Evolutionary conservation across 805 yeast species (phyloP).

Genomic region (Groenewaldozyma tartarivorans): DNA sequence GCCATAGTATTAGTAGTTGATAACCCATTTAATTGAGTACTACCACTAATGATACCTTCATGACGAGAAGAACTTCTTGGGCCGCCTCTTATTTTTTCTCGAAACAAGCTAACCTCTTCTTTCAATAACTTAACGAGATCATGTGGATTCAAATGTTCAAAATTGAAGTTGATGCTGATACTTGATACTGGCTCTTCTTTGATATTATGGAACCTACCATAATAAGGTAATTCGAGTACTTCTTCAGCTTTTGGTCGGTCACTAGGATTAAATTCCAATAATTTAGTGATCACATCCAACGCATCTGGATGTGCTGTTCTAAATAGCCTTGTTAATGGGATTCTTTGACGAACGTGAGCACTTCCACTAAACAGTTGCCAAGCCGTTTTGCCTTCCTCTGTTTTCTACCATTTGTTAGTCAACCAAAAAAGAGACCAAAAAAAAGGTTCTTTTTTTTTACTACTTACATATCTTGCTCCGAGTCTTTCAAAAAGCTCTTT

Average conservation of each 20-base stretch:
- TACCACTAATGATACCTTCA: background rate
- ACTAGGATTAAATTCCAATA: constrained; percentile 58
- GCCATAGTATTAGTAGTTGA: too few relatives aligned
- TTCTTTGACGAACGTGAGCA: background rate
- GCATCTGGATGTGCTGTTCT: constrained; percentile 27
- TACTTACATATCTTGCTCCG: background rate
- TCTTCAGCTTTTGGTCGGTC: constrained; percentile 45
- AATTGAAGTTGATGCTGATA: constrained; percentile 53
- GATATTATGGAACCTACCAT: constrained; percentile 42
- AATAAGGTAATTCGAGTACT: constrained; percentile 49
- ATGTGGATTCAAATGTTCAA: constrained; percentile 34
- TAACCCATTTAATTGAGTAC: too few relatives aligned
- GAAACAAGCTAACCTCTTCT: constrained; percentile 13
- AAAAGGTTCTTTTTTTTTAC: background rate
- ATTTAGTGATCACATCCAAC: constrained; percentile 37
- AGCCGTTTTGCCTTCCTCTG: background rate
- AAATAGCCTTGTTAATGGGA: background rate
- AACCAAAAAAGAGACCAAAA: background rate
- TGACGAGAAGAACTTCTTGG: background rate
- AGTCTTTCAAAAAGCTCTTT: constrained; percentile 4
- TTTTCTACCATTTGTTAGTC: background rate
- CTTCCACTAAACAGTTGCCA: background rate
- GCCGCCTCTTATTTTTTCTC: constrained; percentile 12
- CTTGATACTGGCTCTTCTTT: constrained; percentile 48
- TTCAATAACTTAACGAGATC: constrained; percentile 5